These are phyloP conservation scores for Hortiboletus flavorubellus DNA, from an alignment of 768 basidiomycete species.

Conservation along the genomic window DNA sequence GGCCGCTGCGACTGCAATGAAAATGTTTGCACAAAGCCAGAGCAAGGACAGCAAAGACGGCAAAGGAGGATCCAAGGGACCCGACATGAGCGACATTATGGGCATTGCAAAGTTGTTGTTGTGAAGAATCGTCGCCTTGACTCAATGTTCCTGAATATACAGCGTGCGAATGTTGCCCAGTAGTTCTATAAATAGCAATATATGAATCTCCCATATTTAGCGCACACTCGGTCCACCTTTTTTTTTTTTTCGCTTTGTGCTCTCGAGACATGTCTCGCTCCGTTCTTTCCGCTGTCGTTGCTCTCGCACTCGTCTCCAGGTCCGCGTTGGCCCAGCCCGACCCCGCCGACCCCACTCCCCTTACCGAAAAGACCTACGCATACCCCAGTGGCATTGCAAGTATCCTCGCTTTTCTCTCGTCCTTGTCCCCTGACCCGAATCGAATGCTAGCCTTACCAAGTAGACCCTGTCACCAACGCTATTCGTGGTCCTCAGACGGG, in stretches of 20 bases:
- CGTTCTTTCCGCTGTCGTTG: constrained; percentile 42
- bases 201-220: not conserved
- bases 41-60: not conserved
- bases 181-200: not conserved
- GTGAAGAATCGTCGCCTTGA: too few species aligned
- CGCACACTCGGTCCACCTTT: not conserved
- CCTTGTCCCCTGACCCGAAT: not conserved
- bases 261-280: constrained; percentile 44
- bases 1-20: constrained; percentile 30
- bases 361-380: constrained; percentile 42
- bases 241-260: not conserved
- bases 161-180: too few species aligned
- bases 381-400: constrained; percentile 44
- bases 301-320: constrained; percentile 30
- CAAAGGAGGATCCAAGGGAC: constrained; percentile 7
- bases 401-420: not conserved
- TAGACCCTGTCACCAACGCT: constrained; percentile 37
- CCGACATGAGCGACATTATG: constrained; percentile 32
- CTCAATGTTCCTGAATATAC: too few species aligned
- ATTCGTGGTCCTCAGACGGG: constrained; percentile 60
- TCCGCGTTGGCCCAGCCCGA: constrained; percentile 29
- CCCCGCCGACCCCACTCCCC: constrained; percentile 46
- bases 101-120: constrained; percentile 11
- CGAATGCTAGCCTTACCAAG: constrained; percentile 47
- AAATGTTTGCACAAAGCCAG: constrained; percentile 25